Conservation (phyloP, 768 basidiomycete genomes). For the Paxillus involutus region DNA sequence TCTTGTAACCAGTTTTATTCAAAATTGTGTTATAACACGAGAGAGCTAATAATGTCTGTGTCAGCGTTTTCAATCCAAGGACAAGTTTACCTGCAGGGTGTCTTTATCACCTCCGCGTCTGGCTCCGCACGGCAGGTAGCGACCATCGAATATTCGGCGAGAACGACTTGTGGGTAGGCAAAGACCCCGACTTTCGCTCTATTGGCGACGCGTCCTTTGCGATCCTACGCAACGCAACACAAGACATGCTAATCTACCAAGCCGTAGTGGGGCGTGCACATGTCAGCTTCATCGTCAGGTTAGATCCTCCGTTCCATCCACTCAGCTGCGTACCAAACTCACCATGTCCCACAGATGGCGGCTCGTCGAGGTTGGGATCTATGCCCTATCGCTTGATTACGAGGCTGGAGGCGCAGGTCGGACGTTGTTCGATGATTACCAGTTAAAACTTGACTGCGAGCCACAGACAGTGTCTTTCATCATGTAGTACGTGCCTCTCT, state of each 20-base stretch:
- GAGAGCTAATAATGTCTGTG: background rate
- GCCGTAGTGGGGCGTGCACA: conserved; percentile 54
- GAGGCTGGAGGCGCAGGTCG: conserved; percentile 62
- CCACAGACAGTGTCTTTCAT: conserved; percentile 54
- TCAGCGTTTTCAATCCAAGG: conserved; percentile 62
- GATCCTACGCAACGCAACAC: conserved; percentile 40
- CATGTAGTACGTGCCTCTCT: conserved; percentile 50
- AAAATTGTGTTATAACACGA: background rate
- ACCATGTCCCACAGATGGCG: conserved; percentile 45
- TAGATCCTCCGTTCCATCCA: background rate
- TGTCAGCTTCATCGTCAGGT: conserved; percentile 58
- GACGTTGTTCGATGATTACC: conserved; percentile 51
- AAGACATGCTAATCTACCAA: conserved; percentile 53
- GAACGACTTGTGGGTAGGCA: conserved; percentile 65
- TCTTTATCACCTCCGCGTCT: conserved; percentile 59
- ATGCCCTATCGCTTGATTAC: conserved; percentile 61
- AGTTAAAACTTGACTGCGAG: conserved; percentile 54
- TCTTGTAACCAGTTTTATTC: conserved; percentile 48
- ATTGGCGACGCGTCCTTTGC: conserved; percentile 60
- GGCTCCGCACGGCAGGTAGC: conserved; percentile 56
- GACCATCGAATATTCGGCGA: conserved; percentile 66
- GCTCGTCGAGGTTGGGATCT: conserved; percentile 41
- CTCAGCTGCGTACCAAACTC: background rate
- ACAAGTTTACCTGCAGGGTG: conserved; percentile 51
- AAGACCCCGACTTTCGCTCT: conserved; percentile 61